Percentiles rank a stretch among this genome's conserved stretches.
Conservation (phyloP, 352 stramenopile genomes). For the Globisporangium uncinulatum region DNA sequence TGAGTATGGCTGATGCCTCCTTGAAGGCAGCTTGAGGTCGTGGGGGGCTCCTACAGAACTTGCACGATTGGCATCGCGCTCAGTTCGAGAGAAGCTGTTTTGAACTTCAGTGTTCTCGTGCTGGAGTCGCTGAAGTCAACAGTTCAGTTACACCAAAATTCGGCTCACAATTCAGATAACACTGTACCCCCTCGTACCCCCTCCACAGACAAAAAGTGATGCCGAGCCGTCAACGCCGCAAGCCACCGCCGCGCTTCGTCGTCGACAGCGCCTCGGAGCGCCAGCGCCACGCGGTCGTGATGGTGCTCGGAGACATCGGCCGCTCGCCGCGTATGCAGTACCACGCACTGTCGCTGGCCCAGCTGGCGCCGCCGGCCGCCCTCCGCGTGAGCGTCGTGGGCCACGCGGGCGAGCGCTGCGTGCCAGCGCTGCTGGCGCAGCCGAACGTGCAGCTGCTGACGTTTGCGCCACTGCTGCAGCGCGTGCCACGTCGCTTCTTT, state of each 20-base stretch:
- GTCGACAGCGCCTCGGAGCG: background rate
- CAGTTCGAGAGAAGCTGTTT: no score
- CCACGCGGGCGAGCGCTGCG: constrained; percentile 89
- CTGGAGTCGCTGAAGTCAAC: no score
- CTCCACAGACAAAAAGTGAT: constrained; percentile 1
- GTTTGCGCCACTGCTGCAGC: constrained; percentile 63
- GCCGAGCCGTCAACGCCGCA: constrained; percentile 4
- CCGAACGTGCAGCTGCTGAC: constrained; percentile 70
- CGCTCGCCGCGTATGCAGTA: constrained; percentile 99
- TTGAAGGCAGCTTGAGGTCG: no score
- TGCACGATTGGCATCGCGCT: no score
- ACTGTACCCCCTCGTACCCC: no score
- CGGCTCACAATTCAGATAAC: no score
- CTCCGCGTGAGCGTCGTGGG: constrained; percentile 88
- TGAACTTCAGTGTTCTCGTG: no score
- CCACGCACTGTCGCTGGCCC: constrained; percentile 94
- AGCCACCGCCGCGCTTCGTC: background rate
- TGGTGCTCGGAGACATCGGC: constrained; percentile 94
- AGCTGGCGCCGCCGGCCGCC: constrained; percentile 41
- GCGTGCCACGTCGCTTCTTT: constrained; percentile 59
- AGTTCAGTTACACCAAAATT: no score
- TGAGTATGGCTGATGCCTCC: no score
- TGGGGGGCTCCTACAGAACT: no score
- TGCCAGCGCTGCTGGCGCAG: constrained; percentile 59
- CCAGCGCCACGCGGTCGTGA: constrained; percentile 75